Evolutionary conservation across 202 grass and related monocot species (phyloP), one percentile per base, ranked within the genome.

Genomic region (Saccharum hybrid): DNA sequence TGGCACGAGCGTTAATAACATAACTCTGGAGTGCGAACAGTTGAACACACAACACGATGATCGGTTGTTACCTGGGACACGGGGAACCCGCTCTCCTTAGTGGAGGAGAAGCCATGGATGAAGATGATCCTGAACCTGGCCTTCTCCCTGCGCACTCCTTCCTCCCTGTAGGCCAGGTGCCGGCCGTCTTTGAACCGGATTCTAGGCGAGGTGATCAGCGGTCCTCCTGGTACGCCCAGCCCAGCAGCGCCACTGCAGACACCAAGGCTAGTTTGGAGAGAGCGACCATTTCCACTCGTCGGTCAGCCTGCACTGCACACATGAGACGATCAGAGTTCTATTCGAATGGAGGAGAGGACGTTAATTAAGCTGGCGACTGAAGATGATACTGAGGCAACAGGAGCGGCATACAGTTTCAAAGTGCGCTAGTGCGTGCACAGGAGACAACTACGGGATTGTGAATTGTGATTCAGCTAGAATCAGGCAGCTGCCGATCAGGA

Each of bases 141-240:
- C 5, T 48, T 77, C 36, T 90, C 26, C 78, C 71, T 96, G 15
- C 28, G 68, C 8, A 81, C 88, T 23, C 93, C 93, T 31, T 67
- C 49, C 85, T 96, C 93, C 81, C 59, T 87, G 77, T 90, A 89
- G 37, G 93, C 93, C 40, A 96, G 70, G 65, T 90, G 68, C 62
- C 88, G 72, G 56, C 93, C 90, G 54, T 96, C 93, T 60, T 69
- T 83, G 62, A 96, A 86, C 78, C 68, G 76, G 67, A 96, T 72
- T 56, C 88, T 70, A 3, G 86, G 66, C 2, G 86, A 90, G 59
- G 78, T 86, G 72, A 91, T 49, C 22, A 33, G 36, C 12, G 74
- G 83, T 3, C 77, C 88, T 36, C 83, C 83, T 74, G 73, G 78
- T 83, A 92, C 62, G 63, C 81, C 80, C 77, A 92, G 6, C 85